Conservation (phyloP, 1,284 basidiomycete species). For the Apiotrichum montevideense region DNA sequence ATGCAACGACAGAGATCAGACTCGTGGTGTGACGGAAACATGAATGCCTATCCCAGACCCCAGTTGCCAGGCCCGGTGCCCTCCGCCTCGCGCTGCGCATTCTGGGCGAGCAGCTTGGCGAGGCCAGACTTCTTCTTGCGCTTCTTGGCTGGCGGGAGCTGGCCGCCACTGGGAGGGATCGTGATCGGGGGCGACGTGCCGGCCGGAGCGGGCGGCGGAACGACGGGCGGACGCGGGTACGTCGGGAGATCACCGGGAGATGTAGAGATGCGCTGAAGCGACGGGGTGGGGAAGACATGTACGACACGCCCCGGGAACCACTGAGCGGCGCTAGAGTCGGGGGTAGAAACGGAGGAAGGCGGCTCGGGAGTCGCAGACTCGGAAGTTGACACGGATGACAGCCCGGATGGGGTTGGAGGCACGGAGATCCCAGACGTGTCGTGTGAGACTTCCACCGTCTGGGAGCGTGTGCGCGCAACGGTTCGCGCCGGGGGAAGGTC, state of each 20-base stretch:
- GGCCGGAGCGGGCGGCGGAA: slow-evolving; percentile 3
- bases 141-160: slow-evolving; percentile 25
- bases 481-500: slow-evolving; percentile 8
- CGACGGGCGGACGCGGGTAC: slow-evolving; percentile 29
- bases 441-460: too few species aligned
- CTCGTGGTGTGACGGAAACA: too few species aligned
- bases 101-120: slow-evolving; percentile 43
- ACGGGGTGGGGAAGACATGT: slow-evolving; percentile 15
- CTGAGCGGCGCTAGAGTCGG: background rate
- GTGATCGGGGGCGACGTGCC: slow-evolving; percentile 1
- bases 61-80: slow-evolving; percentile 23
- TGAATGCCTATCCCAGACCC: slow-evolving; percentile 19
- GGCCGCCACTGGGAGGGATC: slow-evolving; percentile 1
- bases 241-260: slow-evolving; percentile 37
- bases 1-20: too few species aligned
- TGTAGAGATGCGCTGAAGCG: slow-evolving; percentile 28
- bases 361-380: too few species aligned
- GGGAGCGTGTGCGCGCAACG: slow-evolving; percentile 11
- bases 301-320: background rate
- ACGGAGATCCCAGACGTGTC: too few species aligned
- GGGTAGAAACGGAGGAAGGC: too few species aligned
- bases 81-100: slow-evolving; percentile 32
- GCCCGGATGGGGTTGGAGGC: too few species aligned
- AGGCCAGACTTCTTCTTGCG: slow-evolving; percentile 42
- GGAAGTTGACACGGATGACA: too few species aligned